Evolutionary conservation across 495 filamentous ascomycete genomes (phyloP).

Genomic region (Lophium mytilinum): DNA sequence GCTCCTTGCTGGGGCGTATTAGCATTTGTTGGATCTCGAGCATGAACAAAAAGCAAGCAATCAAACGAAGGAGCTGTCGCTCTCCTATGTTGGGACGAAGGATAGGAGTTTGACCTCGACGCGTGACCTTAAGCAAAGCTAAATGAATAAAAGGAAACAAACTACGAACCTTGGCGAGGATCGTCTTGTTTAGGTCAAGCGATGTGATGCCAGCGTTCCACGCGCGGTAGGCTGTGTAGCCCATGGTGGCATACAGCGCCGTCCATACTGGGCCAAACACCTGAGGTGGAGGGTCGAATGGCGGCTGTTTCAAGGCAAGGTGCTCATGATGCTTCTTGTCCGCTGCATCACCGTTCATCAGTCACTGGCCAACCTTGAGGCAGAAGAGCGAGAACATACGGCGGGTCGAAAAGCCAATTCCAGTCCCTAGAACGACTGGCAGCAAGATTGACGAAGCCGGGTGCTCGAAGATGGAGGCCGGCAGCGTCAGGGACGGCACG

Average conservation of each 20-base stretch:
- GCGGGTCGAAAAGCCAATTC: conserved; percentile 51
- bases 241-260: conserved; percentile 77
- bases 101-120: background rate
- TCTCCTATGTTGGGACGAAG: no score
- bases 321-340: conserved; percentile 56
- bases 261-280: conserved; percentile 87
- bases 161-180: conserved; percentile 35
- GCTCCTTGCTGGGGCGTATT: conserved; percentile 44
- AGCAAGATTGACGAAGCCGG: conserved; percentile 62
- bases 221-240: conserved; percentile 72
- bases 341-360: conserved; percentile 30
- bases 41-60: no score
- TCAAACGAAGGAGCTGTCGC: no score
- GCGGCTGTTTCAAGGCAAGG: conserved; percentile 64
- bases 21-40: no score
- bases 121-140: background rate
- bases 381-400: conserved; percentile 38
- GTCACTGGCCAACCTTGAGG: background rate
- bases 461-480: conserved; percentile 52
- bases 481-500: conserved; percentile 50
- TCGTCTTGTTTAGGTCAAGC: conserved; percentile 32
- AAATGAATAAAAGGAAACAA: background rate
- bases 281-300: conserved; percentile 66
- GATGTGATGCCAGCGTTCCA: conserved; percentile 51
- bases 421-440: conserved; percentile 55